Evolutionary conservation across 495 filamentous ascomycete genomes (phyloP).

Genomic region (Bacidia rubella): DNA sequence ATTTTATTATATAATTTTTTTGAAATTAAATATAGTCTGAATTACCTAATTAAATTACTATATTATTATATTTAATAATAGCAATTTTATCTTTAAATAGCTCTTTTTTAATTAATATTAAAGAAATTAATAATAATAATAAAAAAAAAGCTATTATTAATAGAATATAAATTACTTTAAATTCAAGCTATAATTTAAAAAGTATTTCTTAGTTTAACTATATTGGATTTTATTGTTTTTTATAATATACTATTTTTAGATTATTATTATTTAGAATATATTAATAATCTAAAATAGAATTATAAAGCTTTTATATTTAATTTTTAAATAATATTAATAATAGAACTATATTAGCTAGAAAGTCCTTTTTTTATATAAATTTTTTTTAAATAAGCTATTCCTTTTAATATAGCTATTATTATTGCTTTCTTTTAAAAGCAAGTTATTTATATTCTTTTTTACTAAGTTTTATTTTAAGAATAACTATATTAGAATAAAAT

Average conservation of each 20-base stretch:
- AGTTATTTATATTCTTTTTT: too few species aligned
- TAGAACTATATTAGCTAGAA: not conserved
- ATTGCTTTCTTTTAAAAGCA: too few species aligned
- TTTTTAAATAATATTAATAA: not conserved
- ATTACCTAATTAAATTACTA: too few species aligned
- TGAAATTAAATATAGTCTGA: too few species aligned
- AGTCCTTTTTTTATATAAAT: not conserved
- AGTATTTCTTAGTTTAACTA: not conserved
- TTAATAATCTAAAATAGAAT: not conserved
- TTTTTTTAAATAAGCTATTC: not conserved
- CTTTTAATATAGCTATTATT: too few species aligned
- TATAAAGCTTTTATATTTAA: not conserved
- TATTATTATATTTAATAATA: not conserved
- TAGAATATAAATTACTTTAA: not conserved
- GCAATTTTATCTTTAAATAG: not conserved
- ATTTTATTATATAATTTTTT: too few species aligned
- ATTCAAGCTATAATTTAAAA: not conserved
- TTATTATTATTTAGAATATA: not conserved
- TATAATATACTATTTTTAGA: not conserved
- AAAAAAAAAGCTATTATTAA: not conserved
- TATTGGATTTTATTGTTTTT: not conserved
- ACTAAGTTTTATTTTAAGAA: not conserved
- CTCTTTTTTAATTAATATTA: not conserved
- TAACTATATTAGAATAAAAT: not conserved
- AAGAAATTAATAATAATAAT: not conserved